Base-by-base conservation (phyloP, 345 rosid genomes). In the Salix exigua region DNA sequence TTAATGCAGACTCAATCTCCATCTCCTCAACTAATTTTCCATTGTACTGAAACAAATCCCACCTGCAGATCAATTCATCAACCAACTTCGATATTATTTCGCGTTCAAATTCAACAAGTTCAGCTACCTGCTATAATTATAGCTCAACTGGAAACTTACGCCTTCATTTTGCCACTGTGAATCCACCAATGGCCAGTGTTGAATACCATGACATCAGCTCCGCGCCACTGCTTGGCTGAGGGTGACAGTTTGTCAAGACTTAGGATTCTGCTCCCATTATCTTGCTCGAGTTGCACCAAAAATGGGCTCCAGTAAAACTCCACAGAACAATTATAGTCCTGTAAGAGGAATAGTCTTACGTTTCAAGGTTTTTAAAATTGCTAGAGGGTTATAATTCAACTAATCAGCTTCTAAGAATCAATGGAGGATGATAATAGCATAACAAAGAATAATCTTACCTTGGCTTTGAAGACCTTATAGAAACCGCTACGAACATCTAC, bases 121-220 rank as follows among this genome's bases (percentile, higher is more conserved):
- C 37, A 7, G 1, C n/a, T 6, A 50, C 58, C 58, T 50, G 58
- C 19, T 23, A 19, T 51, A 35, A 19, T 51, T 51, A 7, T 7
- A 18, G 58, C 0, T 50, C 21, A 51, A 7, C 23, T 2, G 25
- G 21, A 68, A 17, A 70, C 83, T 75, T 77, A 86, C 85, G 75
- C 74, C 75, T 68, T 82, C 66, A 64, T 1, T 55, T 71, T 73
- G 53, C 79, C 75, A 0, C 28, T 35, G 25, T 75, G 89, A 37
- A 74, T 38, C 89, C 93, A 88, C 89, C 91, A 88, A 79, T 88
- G 90, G 12, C 86, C 89, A 2, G 85, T 84, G 82, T 87, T 83
- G 82, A 89, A 87, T 33, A 89, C 81, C 92, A 86, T 83, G 26
- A 85, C 65, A 79, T 83, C 77, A 12, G 87, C 89, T 16, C 87